phyloP scores from a whole-genome alignment of 2,329 filamentous ascomycete species.

The Epichloe hybrida region DNA sequence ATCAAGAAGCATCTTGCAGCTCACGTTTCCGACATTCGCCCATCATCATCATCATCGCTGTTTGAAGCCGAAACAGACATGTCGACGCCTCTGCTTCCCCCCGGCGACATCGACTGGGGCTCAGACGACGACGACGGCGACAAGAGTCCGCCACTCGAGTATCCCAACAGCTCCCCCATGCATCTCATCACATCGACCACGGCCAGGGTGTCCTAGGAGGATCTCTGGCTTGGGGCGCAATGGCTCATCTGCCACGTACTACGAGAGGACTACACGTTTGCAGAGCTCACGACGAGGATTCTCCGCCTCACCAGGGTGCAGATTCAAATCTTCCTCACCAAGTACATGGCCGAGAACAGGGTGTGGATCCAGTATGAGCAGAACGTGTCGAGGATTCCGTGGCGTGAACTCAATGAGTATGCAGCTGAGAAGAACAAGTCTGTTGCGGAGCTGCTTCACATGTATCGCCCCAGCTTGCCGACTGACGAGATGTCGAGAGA shows the following conservation, averaged over 20 bases:
- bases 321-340: conserved; percentile 11
- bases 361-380: conserved; percentile 11
- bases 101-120: conserved; percentile 7
- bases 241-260: conserved; percentile 16
- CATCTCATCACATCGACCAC: background rate
- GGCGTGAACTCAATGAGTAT: conserved; percentile 4
- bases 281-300: conserved; percentile 7
- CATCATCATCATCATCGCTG: background rate
- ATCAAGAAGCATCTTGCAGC: background rate
- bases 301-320: conserved; percentile 11
- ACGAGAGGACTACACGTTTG: conserved; percentile 9
- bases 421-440: conserved; percentile 5
- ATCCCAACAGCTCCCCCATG: background rate
- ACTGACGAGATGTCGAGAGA: conserved; percentile 11
- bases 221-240: conserved; percentile 11
- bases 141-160: background rate
- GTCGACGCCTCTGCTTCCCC: background rate
- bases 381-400: conserved; percentile 5
- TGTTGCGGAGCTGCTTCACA: conserved; percentile 6
- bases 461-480: conserved; percentile 11
- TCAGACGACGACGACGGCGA: background rate
- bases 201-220: conserved; percentile 10
- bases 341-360: conserved; percentile 11
- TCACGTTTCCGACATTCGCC: background rate
- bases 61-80: background rate